Percentiles rank a stretch among this genome's conserved stretches.
phyloP scores from a whole-genome alignment of 2,329 filamentous ascomycete genomes.

The Immersiporthe knoxdaviesiana region DNA sequence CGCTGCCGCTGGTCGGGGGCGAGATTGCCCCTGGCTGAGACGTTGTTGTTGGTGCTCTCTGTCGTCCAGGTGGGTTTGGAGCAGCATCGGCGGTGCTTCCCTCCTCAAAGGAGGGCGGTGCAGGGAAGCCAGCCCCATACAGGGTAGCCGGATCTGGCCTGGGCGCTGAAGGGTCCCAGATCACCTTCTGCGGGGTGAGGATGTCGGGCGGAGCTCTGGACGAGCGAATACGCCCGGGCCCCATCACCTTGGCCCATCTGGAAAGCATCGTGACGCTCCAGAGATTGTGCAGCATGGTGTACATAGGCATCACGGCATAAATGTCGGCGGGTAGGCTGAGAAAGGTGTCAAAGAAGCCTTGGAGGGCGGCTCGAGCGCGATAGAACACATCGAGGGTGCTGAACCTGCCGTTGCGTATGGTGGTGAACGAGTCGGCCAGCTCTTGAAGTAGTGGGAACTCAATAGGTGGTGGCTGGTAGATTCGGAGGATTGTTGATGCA shows the following conservation, averaged over 20 bases:
- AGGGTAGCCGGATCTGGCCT: neutral
- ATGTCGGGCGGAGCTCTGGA: constrained; percentile 14
- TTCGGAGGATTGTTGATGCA: constrained; percentile 45
- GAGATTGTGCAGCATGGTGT: constrained; percentile 50
- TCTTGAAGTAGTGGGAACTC: constrained; percentile 46
- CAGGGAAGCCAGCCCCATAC: constrained; percentile 13
- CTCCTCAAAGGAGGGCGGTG: constrained; percentile 6
- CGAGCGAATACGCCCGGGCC: constrained; percentile 37
- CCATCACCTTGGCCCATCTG: constrained; percentile 53
- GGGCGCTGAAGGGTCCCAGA: constrained; percentile 26
- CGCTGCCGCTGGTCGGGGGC: neutral
- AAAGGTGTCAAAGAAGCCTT: constrained; percentile 54
- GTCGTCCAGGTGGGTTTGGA: neutral
- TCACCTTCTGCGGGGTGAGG: constrained; percentile 22
- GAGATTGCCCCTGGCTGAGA: neutral
- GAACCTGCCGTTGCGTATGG: constrained; percentile 35
- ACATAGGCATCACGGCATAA: constrained; percentile 52
- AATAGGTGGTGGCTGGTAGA: constrained; percentile 53
- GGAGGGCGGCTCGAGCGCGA: constrained; percentile 51
- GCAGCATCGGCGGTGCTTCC: neutral
- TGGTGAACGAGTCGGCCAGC: constrained; percentile 48
- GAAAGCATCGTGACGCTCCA: constrained; percentile 55
- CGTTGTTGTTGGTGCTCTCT: neutral
- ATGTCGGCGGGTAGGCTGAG: constrained; percentile 46
- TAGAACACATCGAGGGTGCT: constrained; percentile 55